phyloP scores from a whole-genome alignment of 192 early-diverging fungal species.

The Coemansia asiatica region DNA sequence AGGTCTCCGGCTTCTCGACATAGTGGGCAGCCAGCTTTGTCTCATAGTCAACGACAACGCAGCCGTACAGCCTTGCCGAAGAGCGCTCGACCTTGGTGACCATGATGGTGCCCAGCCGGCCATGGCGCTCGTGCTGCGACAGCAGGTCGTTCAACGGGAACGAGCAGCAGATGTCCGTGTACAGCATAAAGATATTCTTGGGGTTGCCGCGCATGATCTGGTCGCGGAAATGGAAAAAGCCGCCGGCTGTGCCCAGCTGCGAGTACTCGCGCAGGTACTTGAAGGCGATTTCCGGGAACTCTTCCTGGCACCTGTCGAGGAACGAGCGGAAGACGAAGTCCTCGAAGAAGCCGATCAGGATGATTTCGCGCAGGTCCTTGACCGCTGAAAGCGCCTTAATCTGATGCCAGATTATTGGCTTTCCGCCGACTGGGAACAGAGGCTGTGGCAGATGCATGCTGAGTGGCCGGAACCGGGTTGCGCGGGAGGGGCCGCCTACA shows the following conservation, averaged over 20 bases:
- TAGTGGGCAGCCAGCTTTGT: slow-evolving; percentile 94
- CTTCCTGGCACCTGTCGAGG: slow-evolving; percentile 78
- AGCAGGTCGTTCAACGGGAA: slow-evolving; percentile 91
- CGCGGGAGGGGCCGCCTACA: slow-evolving; percentile 96
- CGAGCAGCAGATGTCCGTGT: slow-evolving; percentile 93
- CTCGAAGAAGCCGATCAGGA: slow-evolving; percentile 97
- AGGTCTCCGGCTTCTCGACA: slow-evolving; percentile 97
- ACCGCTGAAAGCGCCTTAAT: slow-evolving; percentile 88
- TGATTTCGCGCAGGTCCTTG: slow-evolving; percentile 86
- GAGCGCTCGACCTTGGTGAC: slow-evolving; percentile 83
- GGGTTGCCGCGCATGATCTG: slow-evolving; percentile 90
- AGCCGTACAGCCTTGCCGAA: slow-evolving; percentile 85
- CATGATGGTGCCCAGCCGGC: slow-evolving; percentile 85
- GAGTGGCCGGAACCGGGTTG: slow-evolving; percentile 95
- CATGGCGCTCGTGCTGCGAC: slow-evolving; percentile 77
- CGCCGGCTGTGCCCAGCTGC: slow-evolving; percentile 94
- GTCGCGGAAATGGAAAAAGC: slow-evolving; percentile 98
- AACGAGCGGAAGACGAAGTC: slow-evolving; percentile 89
- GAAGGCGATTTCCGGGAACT: slow-evolving; percentile 84
- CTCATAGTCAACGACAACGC: slow-evolving; percentile 84
- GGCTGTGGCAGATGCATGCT: slow-evolving; percentile 96
- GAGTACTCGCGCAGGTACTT: slow-evolving; percentile 98
- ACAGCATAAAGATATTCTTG: slow-evolving; percentile 92
- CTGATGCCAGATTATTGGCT: slow-evolving; percentile 97
- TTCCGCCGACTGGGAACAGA: slow-evolving; percentile 96